phyloP scores from a whole-genome alignment of 2,329 filamentous ascomycete genomes.

The Lecanosticta acicola region DNA sequence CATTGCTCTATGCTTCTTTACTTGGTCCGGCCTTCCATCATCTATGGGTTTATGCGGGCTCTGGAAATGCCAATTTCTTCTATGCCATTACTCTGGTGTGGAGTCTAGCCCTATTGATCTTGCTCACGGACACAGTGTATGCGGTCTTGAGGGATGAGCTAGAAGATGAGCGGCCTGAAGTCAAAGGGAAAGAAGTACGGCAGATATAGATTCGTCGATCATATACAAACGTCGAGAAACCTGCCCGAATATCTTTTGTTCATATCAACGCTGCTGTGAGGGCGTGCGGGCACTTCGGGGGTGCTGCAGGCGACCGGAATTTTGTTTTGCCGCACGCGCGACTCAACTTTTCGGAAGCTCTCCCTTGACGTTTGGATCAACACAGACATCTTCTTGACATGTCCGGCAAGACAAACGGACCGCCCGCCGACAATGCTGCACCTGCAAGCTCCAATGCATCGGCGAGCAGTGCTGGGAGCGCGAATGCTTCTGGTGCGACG shows the following conservation, averaged over 20 bases:
- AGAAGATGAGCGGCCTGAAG: conserved; percentile 85
- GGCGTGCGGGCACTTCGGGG: too few species aligned
- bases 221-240: too few species aligned
- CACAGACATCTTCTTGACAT: conserved; percentile 6
- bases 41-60: conserved; percentile 96
- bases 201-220: conserved; percentile 63
- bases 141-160: conserved; percentile 87
- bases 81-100: conserved; percentile 99
- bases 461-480: conserved; percentile 3
- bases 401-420: conserved; percentile 19
- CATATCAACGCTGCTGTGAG: too few species aligned
- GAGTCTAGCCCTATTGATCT: conserved; percentile 80
- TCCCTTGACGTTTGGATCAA: background rate
- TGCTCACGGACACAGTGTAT: conserved; percentile 83
- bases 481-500: conserved; percentile 2
- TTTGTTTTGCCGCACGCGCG: too few species aligned
- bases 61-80: conserved; percentile 98
- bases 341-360: background rate
- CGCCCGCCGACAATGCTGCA: conserved; percentile 17
- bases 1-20: conserved; percentile 79
- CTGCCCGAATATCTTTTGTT: too few species aligned
- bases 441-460: conserved; percentile 9
- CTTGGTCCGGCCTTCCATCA: conserved; percentile 94
- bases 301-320: too few species aligned
- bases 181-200: conserved; percentile 79